phyloP scores from a whole-genome alignment of 257 asterid species.

The Verbascum thapsus region DNA sequence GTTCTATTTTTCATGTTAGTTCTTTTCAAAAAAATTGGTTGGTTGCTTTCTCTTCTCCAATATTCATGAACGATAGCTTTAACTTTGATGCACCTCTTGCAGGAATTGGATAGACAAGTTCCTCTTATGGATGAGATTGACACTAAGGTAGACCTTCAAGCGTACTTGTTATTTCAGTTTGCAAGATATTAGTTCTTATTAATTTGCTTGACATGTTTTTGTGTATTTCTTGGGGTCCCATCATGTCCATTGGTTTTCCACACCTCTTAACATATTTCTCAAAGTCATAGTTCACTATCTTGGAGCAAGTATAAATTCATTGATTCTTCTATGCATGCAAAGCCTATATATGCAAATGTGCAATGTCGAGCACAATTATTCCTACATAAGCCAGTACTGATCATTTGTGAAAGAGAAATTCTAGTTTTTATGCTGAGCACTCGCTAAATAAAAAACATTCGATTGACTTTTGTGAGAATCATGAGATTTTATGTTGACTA shows the following conservation, averaged over 20 bases:
- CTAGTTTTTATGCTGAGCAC: constrained; percentile 21
- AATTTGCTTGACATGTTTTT: constrained; percentile 7
- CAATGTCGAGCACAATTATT: constrained; percentile 8
- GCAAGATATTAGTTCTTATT: constrained; percentile 12
- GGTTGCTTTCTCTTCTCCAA: constrained; percentile 9
- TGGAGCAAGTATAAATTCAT: not conserved
- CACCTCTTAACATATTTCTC: not conserved
- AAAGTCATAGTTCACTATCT: not conserved
- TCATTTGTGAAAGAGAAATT: constrained; percentile 12
- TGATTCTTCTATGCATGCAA: not conserved
- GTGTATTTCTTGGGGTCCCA: not conserved
- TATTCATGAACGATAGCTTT: not conserved
- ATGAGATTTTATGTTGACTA: constrained; percentile 20
- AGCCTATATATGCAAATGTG: constrained; percentile 12
- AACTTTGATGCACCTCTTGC: constrained; percentile 33
- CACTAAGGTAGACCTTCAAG: constrained; percentile 63
- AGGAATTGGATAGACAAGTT: constrained; percentile 97
- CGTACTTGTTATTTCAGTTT: not conserved
- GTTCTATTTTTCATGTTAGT: not conserved
- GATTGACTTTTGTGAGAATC: not conserved
- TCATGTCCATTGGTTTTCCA: not conserved
- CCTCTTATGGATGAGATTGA: constrained; percentile 99
- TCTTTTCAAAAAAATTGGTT: not conserved
- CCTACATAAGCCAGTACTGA: constrained; percentile 10
- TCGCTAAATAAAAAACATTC: constrained; percentile 30